Evolutionary conservation across 192 early-diverging fungal genomes (phyloP), one percentile per base, ranked within the genome.

Genomic region (Mortierella claussenii): DNA sequence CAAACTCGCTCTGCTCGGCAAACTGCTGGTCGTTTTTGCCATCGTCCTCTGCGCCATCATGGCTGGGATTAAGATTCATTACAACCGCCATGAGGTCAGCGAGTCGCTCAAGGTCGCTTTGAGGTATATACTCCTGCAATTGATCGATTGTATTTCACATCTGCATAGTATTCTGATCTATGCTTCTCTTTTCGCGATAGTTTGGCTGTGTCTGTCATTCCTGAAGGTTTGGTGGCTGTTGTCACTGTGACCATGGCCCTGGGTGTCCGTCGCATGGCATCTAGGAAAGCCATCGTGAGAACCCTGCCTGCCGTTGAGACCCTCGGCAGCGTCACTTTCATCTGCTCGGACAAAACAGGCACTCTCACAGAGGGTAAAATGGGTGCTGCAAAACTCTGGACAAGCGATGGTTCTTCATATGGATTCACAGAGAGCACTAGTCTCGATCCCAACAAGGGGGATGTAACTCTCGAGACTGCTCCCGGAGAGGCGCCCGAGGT

Each of bases 281-380:
- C 68, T 30, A 85, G 88, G 43, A 88, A 95, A 65, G 95, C 95
- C 18, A 95, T 99, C 32, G 94, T 99, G 10, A 84, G 96, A 36
- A 97, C 94, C 36, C 82, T 97, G 11, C 93, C 95, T 0, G 92
- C 96, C 0, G 95, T 99, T 4, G 97, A 99, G 82, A 96, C 96
- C 3, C 81, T 99, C 7, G 97, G 97, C 24, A 93, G 94, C 50
- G 95, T 99, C 15, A 96, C 95, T 7, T 90, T 93, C 43, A 99
- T 99, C 79, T 99, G 97, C 79, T 99, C 97, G 8, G 97, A 99
- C 79, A 99, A 99, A 87, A 89, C 87, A 2, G 97, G 97, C 18
- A 98, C 97, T 0, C 79, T 98, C n/a, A 99, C 97, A 7, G 94
- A 98, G 82, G 96, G 96, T 49, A 96, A 97, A 66, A 99, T 99